Percentiles rank a stretch among this genome's conserved stretches.
These are phyloP conservation scores for Leishmania arabica DNA, from an alignment of 208 protist species.

Conservation along the genomic window DNA sequence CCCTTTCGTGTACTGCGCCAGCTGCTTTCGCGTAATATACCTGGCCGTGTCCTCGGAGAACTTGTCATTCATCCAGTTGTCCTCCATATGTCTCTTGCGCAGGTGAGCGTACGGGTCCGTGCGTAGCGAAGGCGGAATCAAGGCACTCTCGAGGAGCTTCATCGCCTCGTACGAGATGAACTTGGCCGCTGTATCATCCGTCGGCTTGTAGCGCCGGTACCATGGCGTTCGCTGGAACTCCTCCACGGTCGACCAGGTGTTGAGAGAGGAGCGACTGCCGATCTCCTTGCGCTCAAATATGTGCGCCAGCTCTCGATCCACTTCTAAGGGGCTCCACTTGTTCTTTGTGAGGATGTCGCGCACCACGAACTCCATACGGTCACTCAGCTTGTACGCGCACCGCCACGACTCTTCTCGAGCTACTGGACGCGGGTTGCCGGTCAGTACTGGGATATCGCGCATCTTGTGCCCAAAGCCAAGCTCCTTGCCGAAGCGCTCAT, in stretches of 20 bases:
- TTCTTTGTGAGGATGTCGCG: slow-evolving; percentile 67
- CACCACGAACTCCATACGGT: slow-evolving; percentile 87
- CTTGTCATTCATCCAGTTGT: slow-evolving; percentile 91
- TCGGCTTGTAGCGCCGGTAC: slow-evolving; percentile 88
- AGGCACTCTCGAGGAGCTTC: slow-evolving; percentile 74
- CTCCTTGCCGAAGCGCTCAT: slow-evolving; percentile 77
- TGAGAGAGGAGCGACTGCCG: slow-evolving; percentile 74
- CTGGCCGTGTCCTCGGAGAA: slow-evolving; percentile 82
- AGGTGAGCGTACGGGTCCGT: slow-evolving; percentile 86
- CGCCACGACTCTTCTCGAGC: slow-evolving; percentile 79
- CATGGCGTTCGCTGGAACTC: slow-evolving; percentile 91
- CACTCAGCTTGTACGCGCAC: slow-evolving; percentile 81
- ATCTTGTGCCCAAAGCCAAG: slow-evolving; percentile 86
- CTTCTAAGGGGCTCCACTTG: slow-evolving; percentile 64
- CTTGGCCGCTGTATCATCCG: slow-evolving; percentile 74
- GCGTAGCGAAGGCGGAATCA: slow-evolving; percentile 84
- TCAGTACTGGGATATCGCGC: slow-evolving; percentile 88
- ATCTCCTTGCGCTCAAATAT: slow-evolving; percentile 78
- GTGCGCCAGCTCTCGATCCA: slow-evolving; percentile 79
- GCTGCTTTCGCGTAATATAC: slow-evolving; percentile 70
- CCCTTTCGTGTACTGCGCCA: slow-evolving; percentile 81
- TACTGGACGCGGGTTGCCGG: slow-evolving; percentile 79
- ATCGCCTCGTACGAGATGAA: slow-evolving; percentile 91
- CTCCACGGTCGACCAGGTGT: slow-evolving; percentile 88
- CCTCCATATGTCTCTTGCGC: slow-evolving; percentile 89